A percentile compares a stretch with the other conserved stretches of the same genome.
These are phyloP conservation scores for Cladosporium sp. DNA, from an alignment of 2,329 filamentous ascomycete species.

Conservation along the genomic window DNA sequence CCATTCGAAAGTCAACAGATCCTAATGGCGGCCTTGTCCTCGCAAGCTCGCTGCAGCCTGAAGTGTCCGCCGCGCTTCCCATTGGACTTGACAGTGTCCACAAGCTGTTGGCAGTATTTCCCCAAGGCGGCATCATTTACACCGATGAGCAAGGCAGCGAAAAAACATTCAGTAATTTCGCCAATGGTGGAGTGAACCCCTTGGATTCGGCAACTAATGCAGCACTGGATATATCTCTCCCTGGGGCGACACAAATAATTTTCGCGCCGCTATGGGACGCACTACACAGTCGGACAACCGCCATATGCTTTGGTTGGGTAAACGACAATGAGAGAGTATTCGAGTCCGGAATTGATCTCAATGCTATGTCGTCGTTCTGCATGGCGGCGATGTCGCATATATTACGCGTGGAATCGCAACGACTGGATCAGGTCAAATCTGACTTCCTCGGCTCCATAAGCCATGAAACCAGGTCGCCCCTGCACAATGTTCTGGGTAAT, in stretches of 20 bases:
- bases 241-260: slow-evolving; percentile 7
- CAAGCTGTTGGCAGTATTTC: background rate
- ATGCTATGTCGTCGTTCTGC: slow-evolving; percentile 48
- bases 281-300: background rate
- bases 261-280: slow-evolving; percentile 18
- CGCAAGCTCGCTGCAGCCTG: background rate
- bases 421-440: slow-evolving; percentile 40
- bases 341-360: background rate
- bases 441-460: slow-evolving; percentile 45
- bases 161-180: background rate
- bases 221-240: background rate
- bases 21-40: background rate
- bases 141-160: background rate
- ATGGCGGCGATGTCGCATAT: slow-evolving; percentile 59
- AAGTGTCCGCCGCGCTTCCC: background rate
- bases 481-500: slow-evolving; percentile 32
- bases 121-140: background rate
- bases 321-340: background rate
- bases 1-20: background rate
- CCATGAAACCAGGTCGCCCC: slow-evolving; percentile 36
- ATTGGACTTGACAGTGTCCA: background rate
- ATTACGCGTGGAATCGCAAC: slow-evolving; percentile 52
- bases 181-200: background rate
- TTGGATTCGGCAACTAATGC: background rate
- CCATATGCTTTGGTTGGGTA: background rate